A percentile compares a stretch with the other conserved stretches of the same genome.
phyloP scores from a whole-genome alignment of 352 stramenopile species.

The Phytophthora cryptogea region DNA sequence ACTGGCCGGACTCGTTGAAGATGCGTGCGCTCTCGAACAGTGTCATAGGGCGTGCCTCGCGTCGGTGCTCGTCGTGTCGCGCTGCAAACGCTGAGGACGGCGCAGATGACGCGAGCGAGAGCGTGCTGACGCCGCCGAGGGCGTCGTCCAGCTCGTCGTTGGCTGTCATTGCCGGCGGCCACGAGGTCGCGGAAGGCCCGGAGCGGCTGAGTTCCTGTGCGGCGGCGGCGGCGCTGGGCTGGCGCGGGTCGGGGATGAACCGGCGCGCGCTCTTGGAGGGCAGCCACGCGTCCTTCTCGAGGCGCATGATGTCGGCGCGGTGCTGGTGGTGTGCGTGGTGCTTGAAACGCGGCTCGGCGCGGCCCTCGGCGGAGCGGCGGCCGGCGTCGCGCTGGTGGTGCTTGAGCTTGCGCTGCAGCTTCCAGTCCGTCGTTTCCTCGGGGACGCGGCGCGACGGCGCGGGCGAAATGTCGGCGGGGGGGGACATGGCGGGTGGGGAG shows the following conservation, averaged over 20 bases:
- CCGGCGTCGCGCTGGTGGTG: constrained; percentile 62
- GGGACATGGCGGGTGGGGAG: constrained; percentile 27
- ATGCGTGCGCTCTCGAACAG: constrained; percentile 81
- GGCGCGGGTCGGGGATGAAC: constrained; percentile 42
- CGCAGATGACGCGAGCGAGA: constrained; percentile 48
- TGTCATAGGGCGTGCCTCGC: constrained; percentile 65
- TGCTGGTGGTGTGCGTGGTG: constrained; percentile 41
- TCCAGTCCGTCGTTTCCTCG: constrained; percentile 48
- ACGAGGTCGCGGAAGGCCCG: constrained; percentile 54
- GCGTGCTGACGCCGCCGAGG: constrained; percentile 20
- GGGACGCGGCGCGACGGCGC: constrained; percentile 13
- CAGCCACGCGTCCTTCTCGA: constrained; percentile 48
- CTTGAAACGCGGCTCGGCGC: constrained; percentile 42
- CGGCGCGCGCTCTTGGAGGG: constrained; percentile 30
- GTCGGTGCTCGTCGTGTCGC: constrained; percentile 40
- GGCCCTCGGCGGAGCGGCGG: constrained; percentile 35
- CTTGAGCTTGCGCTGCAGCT: constrained; percentile 72
- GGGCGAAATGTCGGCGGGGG: constrained; percentile 22
- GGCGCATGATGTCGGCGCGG: constrained; percentile 37
- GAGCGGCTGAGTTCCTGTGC: constrained; percentile 45
- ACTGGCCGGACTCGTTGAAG: constrained; percentile 72
- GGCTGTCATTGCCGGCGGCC: constrained; percentile 40
- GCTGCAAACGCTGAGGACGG: constrained; percentile 40
- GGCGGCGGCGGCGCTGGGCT: neutral
- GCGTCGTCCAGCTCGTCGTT: constrained; percentile 39